Evolutionary conservation across 306 rosid species (phyloP), one percentile per base, ranked within the genome.

Genomic region (Herpetospermum pedunculosum): DNA sequence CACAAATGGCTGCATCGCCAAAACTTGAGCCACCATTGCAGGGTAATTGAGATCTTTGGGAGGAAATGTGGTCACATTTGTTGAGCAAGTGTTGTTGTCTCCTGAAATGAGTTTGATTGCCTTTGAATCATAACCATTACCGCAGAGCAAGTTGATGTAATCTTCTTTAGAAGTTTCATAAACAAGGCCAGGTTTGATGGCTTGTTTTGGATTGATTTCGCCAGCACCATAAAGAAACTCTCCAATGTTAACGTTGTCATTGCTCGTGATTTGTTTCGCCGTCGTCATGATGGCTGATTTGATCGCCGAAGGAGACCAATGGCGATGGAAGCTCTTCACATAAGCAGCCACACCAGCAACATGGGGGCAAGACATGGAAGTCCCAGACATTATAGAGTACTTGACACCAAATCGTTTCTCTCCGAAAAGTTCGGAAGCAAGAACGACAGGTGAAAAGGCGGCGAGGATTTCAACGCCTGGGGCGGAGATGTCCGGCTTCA

Each of bases 171-270:
- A 50, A 18, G 65, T 46, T 13, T 84, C 84, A 49, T 68, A 86
- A 19, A 80, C 69, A 50, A 81, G 75, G 0, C 89, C 84, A n/a
- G 84, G 85, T 30, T 78, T 30, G 15, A 46, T 8, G 3, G 82
- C 87, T 72, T 72, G 16, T 0, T 58, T 0, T 1, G 87, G 87
- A 57, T 72, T 62, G 15, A 81, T 12, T 14, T 54, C 77, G 3
- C 87, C 89, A 0, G 73, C 54, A 37, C 89, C 89, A 68, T 71
- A 72, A 8, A 75, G 70, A 76, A 78, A 86, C 57, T 86, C 84
- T 2, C 79, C 70, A 7, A 29, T 12, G 1, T 48, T 5, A 38
- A 14, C 21, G 1, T 29, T 16, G 3, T 37, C 41, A 1, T 76
- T 76, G 8, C 11, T 64, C 23, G 26, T 63, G 64, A 79, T 77